These are phyloP conservation scores for Phytophthora niederhauseri DNA, from an alignment of 352 stramenopile species.

Conservation along the genomic window DNA sequence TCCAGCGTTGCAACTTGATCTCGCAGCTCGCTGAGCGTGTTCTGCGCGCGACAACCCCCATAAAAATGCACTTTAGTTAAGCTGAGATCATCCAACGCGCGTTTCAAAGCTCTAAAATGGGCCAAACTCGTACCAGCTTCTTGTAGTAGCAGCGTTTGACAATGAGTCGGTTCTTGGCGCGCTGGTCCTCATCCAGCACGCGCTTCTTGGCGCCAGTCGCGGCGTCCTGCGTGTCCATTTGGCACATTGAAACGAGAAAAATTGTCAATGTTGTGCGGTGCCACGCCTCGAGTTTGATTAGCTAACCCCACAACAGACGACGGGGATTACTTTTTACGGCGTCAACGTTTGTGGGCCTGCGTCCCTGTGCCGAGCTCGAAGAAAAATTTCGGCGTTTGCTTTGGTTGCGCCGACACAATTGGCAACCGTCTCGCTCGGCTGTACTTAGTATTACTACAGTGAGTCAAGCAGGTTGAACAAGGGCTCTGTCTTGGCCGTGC, in stretches of 20 bases:
- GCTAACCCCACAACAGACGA: conserved; percentile 26
- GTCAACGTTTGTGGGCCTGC: conserved; percentile 11
- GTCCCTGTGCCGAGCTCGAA: conserved; percentile 17
- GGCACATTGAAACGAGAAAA: conserved; percentile 11
- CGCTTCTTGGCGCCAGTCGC: conserved; percentile 12
- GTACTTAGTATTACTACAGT: too few species aligned
- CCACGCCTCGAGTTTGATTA: conserved; percentile 13
- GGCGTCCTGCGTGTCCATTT: conserved; percentile 20
- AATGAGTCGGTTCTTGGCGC: conserved; percentile 60
- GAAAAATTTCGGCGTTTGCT: conserved; percentile 22
- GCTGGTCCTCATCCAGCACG: conserved; percentile 39
- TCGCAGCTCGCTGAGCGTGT: conserved; percentile 59
- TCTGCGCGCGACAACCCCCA: conserved; percentile 35
- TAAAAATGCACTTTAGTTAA: not conserved
- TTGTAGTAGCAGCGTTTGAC: conserved; percentile 82
- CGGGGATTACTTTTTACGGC: conserved; percentile 26
- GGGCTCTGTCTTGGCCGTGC: not conserved
- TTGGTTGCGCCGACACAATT: conserved; percentile 6
- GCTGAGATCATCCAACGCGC: conserved; percentile 6
- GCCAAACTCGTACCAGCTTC: conserved; percentile 46
- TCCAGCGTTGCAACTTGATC: conserved; percentile 47
- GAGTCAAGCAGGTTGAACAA: conserved; percentile 23
- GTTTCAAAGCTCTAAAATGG: not conserved
- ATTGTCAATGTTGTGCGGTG: conserved; percentile 13
- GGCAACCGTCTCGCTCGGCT: conserved; percentile 11